Evolutionary conservation across 768 basidiomycete genomes (phyloP), one percentile per base, ranked within the genome.

Genomic region (Pleurotus ostreatus): DNA sequence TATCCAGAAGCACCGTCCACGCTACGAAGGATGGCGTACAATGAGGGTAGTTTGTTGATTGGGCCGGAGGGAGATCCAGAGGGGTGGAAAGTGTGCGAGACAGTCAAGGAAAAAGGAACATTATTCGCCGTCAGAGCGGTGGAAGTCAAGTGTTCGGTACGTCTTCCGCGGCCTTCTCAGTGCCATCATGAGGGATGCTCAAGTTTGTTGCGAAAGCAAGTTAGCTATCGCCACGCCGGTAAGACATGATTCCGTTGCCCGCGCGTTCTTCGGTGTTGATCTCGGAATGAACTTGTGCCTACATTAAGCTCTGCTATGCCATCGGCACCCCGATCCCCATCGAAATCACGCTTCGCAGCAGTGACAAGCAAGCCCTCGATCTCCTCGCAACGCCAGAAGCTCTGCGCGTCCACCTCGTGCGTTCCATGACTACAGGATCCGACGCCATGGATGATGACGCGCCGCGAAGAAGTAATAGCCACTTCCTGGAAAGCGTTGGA

Each of bases 301-400:
- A 11, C 30, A 11, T 34, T 12, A 20, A 84, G 82, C 69, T 82
- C 11, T 74, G 70, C 4, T 84, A 75, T 63, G 73, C 80, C 11
- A 64, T 77, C n/a, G 80, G 79, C 5, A 77, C 78, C 6, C 73
- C 77, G 0, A 72, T 85, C 4, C 82, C 82, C 7, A 65, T 86
- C 6, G 64, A 69, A 41, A 56, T 84, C n/a, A 79, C 77, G 2
- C 60, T 85, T 30, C 69, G 62, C 20, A 70, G 78, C 22, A 58
- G 64, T 2, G 78, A 84, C 63, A 61, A 70, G 9, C 77, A 79
- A 16, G 79, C 78, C 0, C 71, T 85, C 8, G 81, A 84, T 57
- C 61, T 81, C 3, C 70, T 84, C 5, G 69, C 78, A 12, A 67
- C 61, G 20, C 73, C 78, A 0, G 64, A 65, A 6, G 72, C 76